Evolutionary conservation across 2,329 filamentous ascomycete species (phyloP).

Genomic region (Lachnellula occidentalis): DNA sequence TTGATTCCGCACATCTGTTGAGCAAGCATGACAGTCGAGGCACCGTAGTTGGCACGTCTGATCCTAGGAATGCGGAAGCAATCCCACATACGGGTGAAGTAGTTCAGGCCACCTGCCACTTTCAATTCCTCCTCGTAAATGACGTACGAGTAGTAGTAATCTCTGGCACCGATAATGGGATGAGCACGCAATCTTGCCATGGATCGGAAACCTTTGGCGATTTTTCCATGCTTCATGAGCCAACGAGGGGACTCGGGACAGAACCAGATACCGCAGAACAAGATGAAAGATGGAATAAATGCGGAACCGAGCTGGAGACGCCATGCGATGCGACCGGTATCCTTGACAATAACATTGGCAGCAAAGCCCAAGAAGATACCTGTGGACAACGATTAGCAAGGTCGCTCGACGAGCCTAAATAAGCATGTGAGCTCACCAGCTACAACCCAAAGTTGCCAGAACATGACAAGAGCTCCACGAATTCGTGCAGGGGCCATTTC

Average conservation of each 20-base stretch:
- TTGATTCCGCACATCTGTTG: conserved; percentile 50
- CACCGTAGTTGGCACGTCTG: conserved; percentile 49
- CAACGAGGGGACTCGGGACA: conserved; percentile 63
- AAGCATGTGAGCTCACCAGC: conserved; percentile 57
- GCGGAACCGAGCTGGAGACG: conserved; percentile 59
- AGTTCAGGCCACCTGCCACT: conserved; percentile 42
- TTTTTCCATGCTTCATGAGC: conserved; percentile 46
- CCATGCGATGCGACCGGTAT: conserved; percentile 54
- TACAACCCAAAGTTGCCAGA: conserved; percentile 74
- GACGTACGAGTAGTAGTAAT: conserved; percentile 58
- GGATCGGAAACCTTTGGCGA: conserved; percentile 46
- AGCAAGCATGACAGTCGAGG: conserved; percentile 52
- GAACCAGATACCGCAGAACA: conserved; percentile 53
- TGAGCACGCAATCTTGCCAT: conserved; percentile 56
- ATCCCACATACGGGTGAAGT: conserved; percentile 40
- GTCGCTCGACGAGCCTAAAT: conserved; percentile 47
- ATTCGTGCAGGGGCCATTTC: conserved; percentile 48
- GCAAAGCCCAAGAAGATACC: conserved; percentile 46
- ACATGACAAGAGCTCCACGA: conserved; percentile 68
- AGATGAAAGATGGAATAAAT: conserved; percentile 56
- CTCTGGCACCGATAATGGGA: conserved; percentile 55
- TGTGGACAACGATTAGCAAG: conserved; percentile 45
- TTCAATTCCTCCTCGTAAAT: conserved; percentile 52
- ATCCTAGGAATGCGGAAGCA: conserved; percentile 42
- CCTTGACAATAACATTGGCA: conserved; percentile 41